Evolutionary conservation across 2,329 filamentous ascomycete species (phyloP).

Genomic region (Teratosphaeria destructans): DNA sequence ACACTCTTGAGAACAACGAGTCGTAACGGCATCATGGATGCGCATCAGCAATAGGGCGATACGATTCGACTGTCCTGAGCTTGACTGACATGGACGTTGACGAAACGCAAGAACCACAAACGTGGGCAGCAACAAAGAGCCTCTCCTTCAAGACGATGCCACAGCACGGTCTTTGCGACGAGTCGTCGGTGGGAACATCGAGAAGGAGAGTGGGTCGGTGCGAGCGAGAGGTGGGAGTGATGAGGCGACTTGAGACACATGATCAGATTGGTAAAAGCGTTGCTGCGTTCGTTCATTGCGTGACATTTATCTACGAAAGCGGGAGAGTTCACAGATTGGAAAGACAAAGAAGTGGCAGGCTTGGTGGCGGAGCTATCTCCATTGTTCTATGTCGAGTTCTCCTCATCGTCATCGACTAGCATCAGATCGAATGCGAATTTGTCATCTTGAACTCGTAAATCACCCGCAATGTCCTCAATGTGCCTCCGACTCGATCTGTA

Average conservation of each 20-base stretch:
- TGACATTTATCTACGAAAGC: not conserved
- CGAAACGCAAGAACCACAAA: not conserved
- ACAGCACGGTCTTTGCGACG: not conserved
- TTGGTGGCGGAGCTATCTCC: not conserved
- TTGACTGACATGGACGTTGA: not conserved
- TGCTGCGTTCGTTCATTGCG: constrained; percentile 1
- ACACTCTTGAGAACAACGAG: not conserved
- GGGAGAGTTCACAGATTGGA: not conserved
- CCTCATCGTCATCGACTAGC: too few species aligned
- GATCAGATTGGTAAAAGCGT: not conserved
- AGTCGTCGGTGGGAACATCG: not conserved
- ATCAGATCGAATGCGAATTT: not conserved
- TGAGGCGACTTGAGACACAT: not conserved
- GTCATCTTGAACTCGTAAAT: not conserved
- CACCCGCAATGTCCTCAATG: not conserved
- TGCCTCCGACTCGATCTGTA: not conserved
- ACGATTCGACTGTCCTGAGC: not conserved
- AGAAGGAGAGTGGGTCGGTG: not conserved
- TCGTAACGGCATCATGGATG: not conserved
- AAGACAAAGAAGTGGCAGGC: not conserved
- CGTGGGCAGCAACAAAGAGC: not conserved
- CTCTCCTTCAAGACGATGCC: not conserved
- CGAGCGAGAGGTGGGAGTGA: not conserved
- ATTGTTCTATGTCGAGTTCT: not conserved
- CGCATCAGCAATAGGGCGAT: not conserved